Base-by-base conservation (phyloP, 345 rosid genomes). In the Citrus hindsii region DNA sequence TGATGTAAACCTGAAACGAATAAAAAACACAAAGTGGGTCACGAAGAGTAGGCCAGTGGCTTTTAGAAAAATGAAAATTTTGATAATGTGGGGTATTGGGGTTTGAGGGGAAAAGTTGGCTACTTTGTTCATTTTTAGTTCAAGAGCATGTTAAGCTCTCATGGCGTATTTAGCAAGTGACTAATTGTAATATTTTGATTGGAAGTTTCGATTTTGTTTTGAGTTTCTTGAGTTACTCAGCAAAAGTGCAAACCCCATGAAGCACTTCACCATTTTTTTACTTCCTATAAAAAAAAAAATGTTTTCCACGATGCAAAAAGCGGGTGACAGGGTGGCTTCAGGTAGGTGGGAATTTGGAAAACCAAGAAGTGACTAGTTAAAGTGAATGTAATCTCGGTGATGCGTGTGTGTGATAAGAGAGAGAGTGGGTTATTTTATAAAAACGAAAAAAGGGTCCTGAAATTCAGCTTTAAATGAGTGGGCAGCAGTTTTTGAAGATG, bases 391-490 rank as follows among this genome's bases (percentile, higher is more conserved):
- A 16, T 16, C 22, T 5, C n/a, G 51, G 18, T 60, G 58, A 7
- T 46, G 42, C 46, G 24, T 9, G 37, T 5, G 28, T 3, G 38
- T 27, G 77, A 72, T 74, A n/a, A 46, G 58, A 59, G 14, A 60
- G 71, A 28, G 24, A 71, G 48, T 3, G 55, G 18, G 70, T 24
- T 21, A 24, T 66, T 28, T 16, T 18, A 18, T 16, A 51, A 53
- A 53, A 2, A 51, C 16, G 14, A 64, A n/a, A 51, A 40, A 62
- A 46, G 65, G 71, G 83, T 62, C 85, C 83, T 74, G 61, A 61
- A 81, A 79, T 71, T 74, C 75, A 42, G 86, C 87, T 76, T 74
- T 63, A 62, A 81, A 40, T 65, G 65, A 18, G 81, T 61, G 77
- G 82, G 71, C 79, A 51, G 64, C 59, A 37, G 60, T 35, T 76